These are phyloP conservation scores for Phialemoniopsis sp. DNA, from an alignment of 2,329 filamentous ascomycete genomes.

Conservation along the genomic window DNA sequence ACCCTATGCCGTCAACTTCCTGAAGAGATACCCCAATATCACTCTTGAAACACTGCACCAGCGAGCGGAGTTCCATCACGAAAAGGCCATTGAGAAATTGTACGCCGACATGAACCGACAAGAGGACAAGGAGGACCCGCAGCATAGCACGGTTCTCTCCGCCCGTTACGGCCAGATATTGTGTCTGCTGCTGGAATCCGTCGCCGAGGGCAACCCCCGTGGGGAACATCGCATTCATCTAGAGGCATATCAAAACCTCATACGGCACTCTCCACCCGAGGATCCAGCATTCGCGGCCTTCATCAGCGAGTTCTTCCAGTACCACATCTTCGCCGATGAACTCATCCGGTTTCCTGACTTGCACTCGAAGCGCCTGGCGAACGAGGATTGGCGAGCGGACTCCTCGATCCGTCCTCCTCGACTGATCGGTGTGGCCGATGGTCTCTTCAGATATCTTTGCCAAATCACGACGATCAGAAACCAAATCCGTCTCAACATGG, in stretches of 20 bases:
- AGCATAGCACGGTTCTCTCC: slow-evolving; percentile 42
- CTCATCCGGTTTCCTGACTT: slow-evolving; percentile 46
- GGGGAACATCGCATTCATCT: slow-evolving; percentile 81
- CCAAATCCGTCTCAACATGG: slow-evolving; percentile 65
- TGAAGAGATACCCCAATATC: slow-evolving; percentile 44
- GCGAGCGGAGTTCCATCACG: slow-evolving; percentile 52
- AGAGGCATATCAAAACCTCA: slow-evolving; percentile 67
- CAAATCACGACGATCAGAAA: slow-evolving; percentile 77
- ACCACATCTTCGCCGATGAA: slow-evolving; percentile 68
- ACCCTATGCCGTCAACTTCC: slow-evolving; percentile 48
- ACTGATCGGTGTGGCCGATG: slow-evolving; percentile 79
- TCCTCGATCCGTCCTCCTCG: slow-evolving; percentile 41
- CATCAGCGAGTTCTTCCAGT: slow-evolving; percentile 78
- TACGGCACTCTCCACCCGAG: slow-evolving; percentile 56
- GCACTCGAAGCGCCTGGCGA: slow-evolving; percentile 29
- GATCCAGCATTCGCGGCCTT: slow-evolving; percentile 62
- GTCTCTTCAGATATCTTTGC: slow-evolving; percentile 73
- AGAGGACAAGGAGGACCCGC: slow-evolving; percentile 34
- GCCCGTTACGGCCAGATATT: slow-evolving; percentile 61
- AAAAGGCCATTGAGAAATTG: slow-evolving; percentile 48
- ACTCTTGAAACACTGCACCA: slow-evolving; percentile 40
- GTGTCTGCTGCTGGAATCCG: slow-evolving; percentile 54
- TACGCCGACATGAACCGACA: slow-evolving; percentile 35
- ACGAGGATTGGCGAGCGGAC: slow-evolving; percentile 37
- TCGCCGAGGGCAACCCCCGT: slow-evolving; percentile 49